Conservation (phyloP, 805 yeast genomes). For the Kluyveromyces starmeri region DNA sequence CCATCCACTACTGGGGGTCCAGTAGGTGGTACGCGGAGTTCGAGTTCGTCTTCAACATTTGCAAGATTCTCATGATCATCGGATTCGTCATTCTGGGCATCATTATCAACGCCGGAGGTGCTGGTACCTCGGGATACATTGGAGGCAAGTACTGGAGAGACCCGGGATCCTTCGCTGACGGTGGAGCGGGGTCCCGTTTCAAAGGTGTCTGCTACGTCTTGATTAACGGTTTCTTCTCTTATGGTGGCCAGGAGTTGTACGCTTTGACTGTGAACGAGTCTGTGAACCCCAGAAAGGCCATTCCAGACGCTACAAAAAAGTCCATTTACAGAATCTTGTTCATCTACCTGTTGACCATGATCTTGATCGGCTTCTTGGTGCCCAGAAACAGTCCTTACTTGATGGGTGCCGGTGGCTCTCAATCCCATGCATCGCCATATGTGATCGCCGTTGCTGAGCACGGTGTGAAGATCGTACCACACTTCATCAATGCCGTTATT, state of each 20-base stretch:
- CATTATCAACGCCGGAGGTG: conserved; percentile 51
- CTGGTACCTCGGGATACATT: conserved; percentile 43
- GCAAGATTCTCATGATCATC: conserved; percentile 48
- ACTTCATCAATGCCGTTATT: conserved; percentile 66
- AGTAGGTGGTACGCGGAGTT: conserved; percentile 64
- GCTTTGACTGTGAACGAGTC: conserved; percentile 65
- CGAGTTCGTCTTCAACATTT: conserved; percentile 46
- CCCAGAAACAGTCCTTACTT: conserved; percentile 46
- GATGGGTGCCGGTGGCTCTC: conserved; percentile 41
- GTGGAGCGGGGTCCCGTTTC: conserved; percentile 32
- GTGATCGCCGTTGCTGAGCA: conserved; percentile 60
- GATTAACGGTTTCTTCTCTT: conserved; percentile 54
- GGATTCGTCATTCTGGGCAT: conserved; percentile 52
- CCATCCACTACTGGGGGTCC: conserved; percentile 47
- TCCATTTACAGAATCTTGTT: conserved; percentile 56
- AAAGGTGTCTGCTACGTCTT: conserved; percentile 59
- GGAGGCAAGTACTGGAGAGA: conserved; percentile 52
- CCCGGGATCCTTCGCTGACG: conserved; percentile 42
- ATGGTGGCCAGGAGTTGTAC: conserved; percentile 58
- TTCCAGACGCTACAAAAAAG: conserved; percentile 57
- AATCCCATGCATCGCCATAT: conserved; percentile 60
- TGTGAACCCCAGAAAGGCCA: conserved; percentile 45
- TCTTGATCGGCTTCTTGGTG: conserved; percentile 50
- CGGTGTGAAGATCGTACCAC: conserved; percentile 57
- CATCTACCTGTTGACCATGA: conserved; percentile 46